Percentiles rank a stretch among this genome's conserved stretches.
These are phyloP conservation scores for Trichoderma endophyticum DNA, from an alignment of 2,329 filamentous ascomycete genomes.

Conservation along the genomic window DNA sequence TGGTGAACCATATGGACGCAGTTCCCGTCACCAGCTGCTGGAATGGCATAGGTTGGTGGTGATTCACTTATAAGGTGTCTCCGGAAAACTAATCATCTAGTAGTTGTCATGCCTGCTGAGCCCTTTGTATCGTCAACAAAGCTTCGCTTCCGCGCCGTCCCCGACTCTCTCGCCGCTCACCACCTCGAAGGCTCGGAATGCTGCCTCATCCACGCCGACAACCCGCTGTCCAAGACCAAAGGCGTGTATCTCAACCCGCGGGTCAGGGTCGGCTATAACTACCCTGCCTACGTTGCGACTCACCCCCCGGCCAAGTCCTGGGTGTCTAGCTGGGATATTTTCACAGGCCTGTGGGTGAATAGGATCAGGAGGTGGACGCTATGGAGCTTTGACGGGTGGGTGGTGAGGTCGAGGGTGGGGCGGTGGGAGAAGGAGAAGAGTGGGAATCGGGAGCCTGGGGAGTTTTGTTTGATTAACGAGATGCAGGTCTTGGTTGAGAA, in stretches of 20 bases:
- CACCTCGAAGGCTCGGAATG: constrained; percentile 78
- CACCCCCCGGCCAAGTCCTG: constrained; percentile 40
- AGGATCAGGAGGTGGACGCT: constrained; percentile 46
- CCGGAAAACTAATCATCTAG: background rate
- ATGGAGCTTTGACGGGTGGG: constrained; percentile 30
- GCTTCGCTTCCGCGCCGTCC: constrained; percentile 61
- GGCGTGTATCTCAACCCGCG: constrained; percentile 68
- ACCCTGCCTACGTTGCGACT: constrained; percentile 49
- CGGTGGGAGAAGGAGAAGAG: constrained; percentile 37
- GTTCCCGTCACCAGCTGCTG: constrained; percentile 46
- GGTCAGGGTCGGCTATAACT: constrained; percentile 64
- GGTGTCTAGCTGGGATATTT: constrained; percentile 46
- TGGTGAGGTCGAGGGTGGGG: constrained; percentile 37
- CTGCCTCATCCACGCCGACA: constrained; percentile 73
- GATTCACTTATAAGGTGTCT: background rate
- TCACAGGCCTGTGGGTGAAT: constrained; percentile 58
- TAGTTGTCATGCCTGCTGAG: constrained; percentile 49
- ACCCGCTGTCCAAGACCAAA: constrained; percentile 48
- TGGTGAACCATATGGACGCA: constrained; percentile 47
- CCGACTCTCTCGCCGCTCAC: constrained; percentile 56
- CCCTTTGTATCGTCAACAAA: constrained; percentile 49
- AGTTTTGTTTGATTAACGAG: constrained; percentile 57
- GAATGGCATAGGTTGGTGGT: constrained; percentile 41
- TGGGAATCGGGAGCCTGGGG: constrained; percentile 43
- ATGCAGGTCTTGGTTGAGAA: constrained; percentile 57